Evolutionary conservation across 2,329 filamentous ascomycete genomes (phyloP), one percentile per base, ranked within the genome.

Genomic region (Falciphora oryzae): DNA sequence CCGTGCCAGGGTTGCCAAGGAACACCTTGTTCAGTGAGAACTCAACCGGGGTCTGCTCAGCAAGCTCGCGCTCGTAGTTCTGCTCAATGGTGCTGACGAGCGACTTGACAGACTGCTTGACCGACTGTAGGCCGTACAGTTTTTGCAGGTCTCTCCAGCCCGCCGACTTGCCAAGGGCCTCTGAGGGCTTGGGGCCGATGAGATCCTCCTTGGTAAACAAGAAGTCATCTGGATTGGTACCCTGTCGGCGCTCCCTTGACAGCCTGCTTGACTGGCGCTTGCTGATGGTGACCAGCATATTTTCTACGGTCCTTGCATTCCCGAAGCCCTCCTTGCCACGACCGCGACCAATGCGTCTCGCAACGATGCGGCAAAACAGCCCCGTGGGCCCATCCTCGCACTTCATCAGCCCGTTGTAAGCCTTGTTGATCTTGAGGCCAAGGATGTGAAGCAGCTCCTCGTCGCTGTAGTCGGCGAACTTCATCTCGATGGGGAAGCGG

Each of bases 301-400:
- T 93, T 59, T 92, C 85, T 0, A 93, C 76, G 0, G 85, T 81
- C 1, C 90, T 79, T 0, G 90, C 90, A 69, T 94, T 93, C 0
- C 88, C 90, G 66, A 93, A 93, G 0, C 89, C 89, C 32, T 86
- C 82, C 1, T 80, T 80, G 0, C 87, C 89, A 0, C 90, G 83
- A 0, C 83, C 82, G 8, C 81, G 77, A 0, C 89, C 89, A 16
- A 92, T 74, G 1, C 89, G 79, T 0, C 86, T 80, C 4, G 83
- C 77, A 0, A 83, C 82, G 28, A 93, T 88, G 0, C 88, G 84
- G 65, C 82, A 81, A 68, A 85, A 92, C 0, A 92, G 78, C 0
- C 90, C 89, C 0, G 73, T 70, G 0, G 78, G 65, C 0, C 87
- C 88, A 22, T 78, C 84, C 65, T 91, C 86, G 2, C 87, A 75